Evolutionary conservation across 768 basidiomycete species (phyloP), one percentile per base, ranked within the genome.

Genomic region (Rhizopogon roseolus): DNA sequence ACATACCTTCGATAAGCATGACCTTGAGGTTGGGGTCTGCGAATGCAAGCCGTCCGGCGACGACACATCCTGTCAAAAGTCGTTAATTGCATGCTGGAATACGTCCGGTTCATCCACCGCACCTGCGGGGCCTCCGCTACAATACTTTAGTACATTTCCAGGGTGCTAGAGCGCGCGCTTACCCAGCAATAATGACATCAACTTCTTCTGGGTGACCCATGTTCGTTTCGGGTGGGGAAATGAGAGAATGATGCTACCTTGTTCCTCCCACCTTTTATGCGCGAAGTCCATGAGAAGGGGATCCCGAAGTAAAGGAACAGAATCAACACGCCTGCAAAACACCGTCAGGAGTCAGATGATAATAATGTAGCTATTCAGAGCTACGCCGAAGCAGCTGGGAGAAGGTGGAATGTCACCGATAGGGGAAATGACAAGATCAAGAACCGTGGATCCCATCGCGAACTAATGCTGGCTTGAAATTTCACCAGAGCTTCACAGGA

Each of bases 1-100:
- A 29, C 66, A 19, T 52, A 80, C 84, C 86, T 74, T 87, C 86
- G 54, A 87, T 82, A 60, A 88, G 78, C 82, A 87, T 84, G 54
- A 88, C 85, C 65, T 87, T 85, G 53, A 88, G 67, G 61, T 72
- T 86, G 25, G 85, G 84, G 67, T 87, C 86, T 38, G 85, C 84
- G 60, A 81, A 84, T 0, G 86, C 86, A 50, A 88, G 69, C 52
- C 86, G 76, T 51, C 86, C 86, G 11, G 86, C 86, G 28, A 82
- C 79, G 49, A 85, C 85, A 62, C 83, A 83, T 56, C 84, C 84
- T 74, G 57, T 17, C 46, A 6, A 49, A 54, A 11, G 56, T 55
- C 1, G 50, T 53, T 49, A 46, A 41, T 44, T 17, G 8, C 28
- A 52, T 9, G n/a, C 32, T 9, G 16, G 2, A 19, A 27, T 6